phyloP scores from a whole-genome alignment of 495 filamentous ascomycete genomes.

The Penicillium tannophilum region DNA sequence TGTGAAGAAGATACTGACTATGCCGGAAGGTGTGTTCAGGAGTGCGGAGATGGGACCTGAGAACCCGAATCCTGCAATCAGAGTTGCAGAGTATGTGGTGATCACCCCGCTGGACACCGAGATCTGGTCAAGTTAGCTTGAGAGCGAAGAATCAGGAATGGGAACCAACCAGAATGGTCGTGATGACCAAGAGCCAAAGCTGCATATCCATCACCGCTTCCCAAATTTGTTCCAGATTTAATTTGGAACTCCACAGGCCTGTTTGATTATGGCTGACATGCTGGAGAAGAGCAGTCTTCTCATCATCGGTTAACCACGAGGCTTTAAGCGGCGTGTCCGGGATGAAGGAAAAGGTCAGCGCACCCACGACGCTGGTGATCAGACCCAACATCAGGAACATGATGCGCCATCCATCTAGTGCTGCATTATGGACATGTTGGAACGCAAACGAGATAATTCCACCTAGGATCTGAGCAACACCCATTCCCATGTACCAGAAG shows the following conservation, averaged over 20 bases:
- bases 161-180: constrained; percentile 29
- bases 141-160: neutral
- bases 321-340: constrained; percentile 62
- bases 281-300: constrained; percentile 49
- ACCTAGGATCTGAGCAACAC: constrained; percentile 62
- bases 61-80: constrained; percentile 61
- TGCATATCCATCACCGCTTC: constrained; percentile 37
- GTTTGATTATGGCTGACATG: constrained; percentile 59
- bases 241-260: constrained; percentile 48
- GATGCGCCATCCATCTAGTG: constrained; percentile 58
- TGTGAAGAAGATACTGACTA: constrained; percentile 59
- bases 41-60: constrained; percentile 54
- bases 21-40: constrained; percentile 65
- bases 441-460: constrained; percentile 62
- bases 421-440: constrained; percentile 27
- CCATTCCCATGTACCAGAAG: constrained; percentile 66
- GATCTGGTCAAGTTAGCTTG: constrained; percentile 23
- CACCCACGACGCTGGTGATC: constrained; percentile 56
- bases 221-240: constrained; percentile 40
- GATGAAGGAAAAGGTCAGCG: constrained; percentile 54
- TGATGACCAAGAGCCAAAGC: constrained; percentile 43
- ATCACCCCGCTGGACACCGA: constrained; percentile 63
- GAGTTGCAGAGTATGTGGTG: constrained; percentile 61
- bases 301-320: constrained; percentile 54
- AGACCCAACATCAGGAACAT: constrained; percentile 67